Evolutionary conservation across 345 rosid species (phyloP), one percentile per base, ranked within the genome.

Genomic region (Lenwebbia sp.): DNA sequence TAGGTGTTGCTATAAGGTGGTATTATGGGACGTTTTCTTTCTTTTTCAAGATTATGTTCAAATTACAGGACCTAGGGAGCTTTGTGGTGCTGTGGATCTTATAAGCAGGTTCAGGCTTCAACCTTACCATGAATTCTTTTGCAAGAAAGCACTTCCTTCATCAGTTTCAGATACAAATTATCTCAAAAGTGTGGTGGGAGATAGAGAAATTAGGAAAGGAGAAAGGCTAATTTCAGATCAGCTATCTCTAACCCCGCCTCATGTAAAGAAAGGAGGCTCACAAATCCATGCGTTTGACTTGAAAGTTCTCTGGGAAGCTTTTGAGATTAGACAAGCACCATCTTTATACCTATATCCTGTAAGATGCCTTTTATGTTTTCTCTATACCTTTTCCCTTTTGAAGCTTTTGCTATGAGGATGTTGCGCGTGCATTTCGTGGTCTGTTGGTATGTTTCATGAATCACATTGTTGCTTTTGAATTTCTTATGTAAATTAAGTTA

Each of bases 181-280:
- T 86, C 92, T 90, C 83, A 86, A 86, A 76, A 86, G 86, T 88
- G 89, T 88, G 54, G 92, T 87, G 84, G 92, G 92, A 78, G 90
- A 88, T 74, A 84, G 86, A 10, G 90, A 90, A 87, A 90, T 90
- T n/a, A 90, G 92, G 75, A 90, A 90, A 84, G 90, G 78, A 62
- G 92, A 90, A 85, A 90, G 89, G 86, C 88, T 88, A 90, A 88
- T 87, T 54, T 84, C 83, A 84, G 91, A 90, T 52, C 91, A 90
- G 84, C 90, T 88, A 70, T 56, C 88, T 62, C 91, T 84, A 28
- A 86, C 53, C 83, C 86, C 60, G 4, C 84, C 88, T 62, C 82
- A 81, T 70, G 70, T 88, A 54, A 83, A 86, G 84, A 86, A 87
- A 30, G 81, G 86, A 37, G 87, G 81, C 84, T 41, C 88, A 70